Base-by-base conservation (phyloP, 495 filamentous ascomycete species). In the Evansstolkia leycettana region DNA sequence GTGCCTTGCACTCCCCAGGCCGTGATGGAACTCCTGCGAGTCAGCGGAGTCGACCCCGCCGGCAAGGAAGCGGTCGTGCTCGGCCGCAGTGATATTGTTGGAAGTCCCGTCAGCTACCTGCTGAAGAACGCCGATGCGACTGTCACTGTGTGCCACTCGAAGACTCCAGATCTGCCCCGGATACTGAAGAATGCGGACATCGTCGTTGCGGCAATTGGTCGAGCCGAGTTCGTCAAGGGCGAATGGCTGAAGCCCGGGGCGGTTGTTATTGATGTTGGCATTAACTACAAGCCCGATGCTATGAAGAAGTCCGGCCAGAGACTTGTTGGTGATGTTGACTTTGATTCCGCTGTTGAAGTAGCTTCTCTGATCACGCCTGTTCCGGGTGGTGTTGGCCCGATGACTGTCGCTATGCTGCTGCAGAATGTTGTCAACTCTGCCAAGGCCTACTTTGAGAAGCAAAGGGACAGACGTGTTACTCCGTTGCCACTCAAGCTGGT, bases 281-380 rank as follows among this genome's bases (percentile, higher is more conserved):
- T 88, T 37, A 98, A 96, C 63, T 95, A 84, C 67, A 78, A 95
- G 43, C 74, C 81, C n/a, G 90, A 98, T 52, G 70, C 75, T n/a
- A 77, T 84, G 27, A 92, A 82, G 59, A 96, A 95, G 62, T 93
- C 86, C 12, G 92, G 90, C 2, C 71, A 86, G 55, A 75, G 87
- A 41, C 71, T 96, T n/a, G 90, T 95, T 11, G 90, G 90, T 25
- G 90, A 98, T 57, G 90, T 98, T 12, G 84, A 96, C 39, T 95
- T 78, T 47, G 85, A 89, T 31, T 78, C 83, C 34, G 88, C 86
- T 26, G 72, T 71, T 12, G 68, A 90, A 47, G 80, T 94, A 30
- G 90, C 87, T 14, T 94, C 87, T n/a, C 75, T 81, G 41, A 96
- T 98, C 48, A 98, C 92, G 1, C 90, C 90, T 2, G 90, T 98